Conservation (phyloP, 1,284 basidiomycete species). For the Puccinia polysora region DNA sequence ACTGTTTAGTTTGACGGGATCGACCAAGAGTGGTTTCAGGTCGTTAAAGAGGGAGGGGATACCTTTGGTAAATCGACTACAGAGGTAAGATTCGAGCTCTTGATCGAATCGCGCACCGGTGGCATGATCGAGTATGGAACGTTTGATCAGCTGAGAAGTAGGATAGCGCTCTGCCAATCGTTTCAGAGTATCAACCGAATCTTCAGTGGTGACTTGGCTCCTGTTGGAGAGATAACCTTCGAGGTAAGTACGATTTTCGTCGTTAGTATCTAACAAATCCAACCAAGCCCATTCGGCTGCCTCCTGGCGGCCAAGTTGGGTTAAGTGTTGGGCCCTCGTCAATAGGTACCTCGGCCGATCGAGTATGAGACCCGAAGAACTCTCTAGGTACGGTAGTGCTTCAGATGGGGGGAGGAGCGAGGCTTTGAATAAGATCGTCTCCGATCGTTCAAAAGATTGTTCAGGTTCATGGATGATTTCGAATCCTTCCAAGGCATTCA, state of each 20-base stretch:
- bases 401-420: constrained; percentile 53
- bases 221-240: constrained; percentile 19
- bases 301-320: constrained; percentile 12
- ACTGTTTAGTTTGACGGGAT: constrained; percentile 61
- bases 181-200: constrained; percentile 34
- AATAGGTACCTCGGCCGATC: constrained; percentile 32
- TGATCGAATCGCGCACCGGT: constrained; percentile 64
- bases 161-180: constrained; percentile 46
- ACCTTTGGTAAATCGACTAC: constrained; percentile 71
- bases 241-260: constrained; percentile 18
- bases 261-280: constrained; percentile 29
- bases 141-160: constrained; percentile 48
- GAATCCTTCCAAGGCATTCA: constrained; percentile 61
- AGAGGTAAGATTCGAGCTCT: constrained; percentile 67
- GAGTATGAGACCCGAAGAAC: constrained; percentile 12
- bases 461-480: constrained; percentile 54
- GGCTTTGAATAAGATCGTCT: constrained; percentile 33
- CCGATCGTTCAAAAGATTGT: constrained; percentile 21
- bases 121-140: constrained; percentile 45
- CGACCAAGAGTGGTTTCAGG: constrained; percentile 77
- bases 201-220: constrained; percentile 34
- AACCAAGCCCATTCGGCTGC: constrained; percentile 38
- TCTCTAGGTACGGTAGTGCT: constrained; percentile 59
- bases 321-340: constrained; percentile 4
- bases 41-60: constrained; percentile 92